These are phyloP conservation scores for Naganishia randhawae DNA, from an alignment of 768 basidiomycete species.

Conservation along the genomic window DNA sequence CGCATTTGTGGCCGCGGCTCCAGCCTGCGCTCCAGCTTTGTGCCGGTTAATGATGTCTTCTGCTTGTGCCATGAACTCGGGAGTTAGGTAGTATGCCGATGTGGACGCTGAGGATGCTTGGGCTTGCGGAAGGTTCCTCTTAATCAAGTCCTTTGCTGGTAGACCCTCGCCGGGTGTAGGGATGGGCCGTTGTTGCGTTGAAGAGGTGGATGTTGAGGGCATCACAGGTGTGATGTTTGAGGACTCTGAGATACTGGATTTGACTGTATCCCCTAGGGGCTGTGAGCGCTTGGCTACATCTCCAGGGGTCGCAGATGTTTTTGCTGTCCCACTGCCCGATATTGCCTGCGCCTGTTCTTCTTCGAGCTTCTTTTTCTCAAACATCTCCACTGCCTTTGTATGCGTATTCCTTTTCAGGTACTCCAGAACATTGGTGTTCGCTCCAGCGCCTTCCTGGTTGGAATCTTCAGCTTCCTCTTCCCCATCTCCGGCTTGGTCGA, in stretches of 20 bases:
- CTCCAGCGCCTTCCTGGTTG: not conserved
- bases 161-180: conserved; percentile 8
- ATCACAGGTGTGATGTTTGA: conserved; percentile 1
- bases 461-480: not conserved
- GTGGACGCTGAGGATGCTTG: conserved; percentile 43
- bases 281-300: not conserved
- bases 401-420: conserved; percentile 16
- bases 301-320: not conserved
- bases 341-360: not conserved
- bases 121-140: conserved; percentile 49
- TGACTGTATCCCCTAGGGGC: not conserved
- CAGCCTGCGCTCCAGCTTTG: conserved; percentile 34
- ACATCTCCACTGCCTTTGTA: conserved; percentile 6
- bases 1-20: conserved; percentile 25
- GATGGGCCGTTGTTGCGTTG: not conserved
- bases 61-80: conserved; percentile 49
- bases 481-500: not conserved
- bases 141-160: conserved; percentile 32
- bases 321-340: not conserved
- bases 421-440: conserved; percentile 15
- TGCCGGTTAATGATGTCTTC: conserved; percentile 46
- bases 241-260: not conserved
- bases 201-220: not conserved
- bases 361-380: conserved; percentile 6
- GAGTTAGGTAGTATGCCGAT: conserved; percentile 41